Conservation (phyloP, 1,284 basidiomycete species). For the Tilletia caries region DNA sequence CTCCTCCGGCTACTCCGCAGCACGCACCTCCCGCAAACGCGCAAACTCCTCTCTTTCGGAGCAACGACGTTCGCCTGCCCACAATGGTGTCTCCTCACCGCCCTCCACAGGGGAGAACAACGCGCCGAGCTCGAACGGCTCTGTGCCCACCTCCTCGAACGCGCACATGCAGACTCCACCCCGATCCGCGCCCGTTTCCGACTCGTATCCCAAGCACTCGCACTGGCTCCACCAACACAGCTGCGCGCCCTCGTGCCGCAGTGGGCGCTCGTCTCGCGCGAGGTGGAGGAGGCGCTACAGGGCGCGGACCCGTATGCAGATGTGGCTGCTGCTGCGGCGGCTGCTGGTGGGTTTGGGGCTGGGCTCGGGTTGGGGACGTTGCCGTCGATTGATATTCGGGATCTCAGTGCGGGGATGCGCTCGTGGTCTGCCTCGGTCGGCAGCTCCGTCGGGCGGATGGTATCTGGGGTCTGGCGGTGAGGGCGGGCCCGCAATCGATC, state of each 20-base stretch:
- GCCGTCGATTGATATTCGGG: neutral
- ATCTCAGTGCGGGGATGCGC: neutral
- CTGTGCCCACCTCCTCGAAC: neutral
- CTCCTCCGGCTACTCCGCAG: neutral
- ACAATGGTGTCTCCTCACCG: constrained; percentile 1
- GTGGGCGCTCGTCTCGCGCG: neutral
- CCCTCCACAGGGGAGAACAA: neutral
- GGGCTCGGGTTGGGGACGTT: neutral
- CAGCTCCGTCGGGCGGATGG: neutral
- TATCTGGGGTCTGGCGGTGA: neutral
- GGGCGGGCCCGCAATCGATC: neutral
- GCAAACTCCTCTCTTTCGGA: neutral
- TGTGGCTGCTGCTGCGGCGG: neutral
- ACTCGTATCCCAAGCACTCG: neutral
- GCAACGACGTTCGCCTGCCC: neutral
- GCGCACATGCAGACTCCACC: neutral
- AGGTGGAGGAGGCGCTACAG: constrained; percentile 1
- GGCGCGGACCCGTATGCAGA: constrained; percentile 8
- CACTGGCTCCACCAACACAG: neutral
- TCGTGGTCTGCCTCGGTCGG: constrained; percentile 4
- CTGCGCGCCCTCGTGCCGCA: neutral
- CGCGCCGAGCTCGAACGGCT: neutral
- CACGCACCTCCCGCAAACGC: neutral
- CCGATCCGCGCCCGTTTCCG: neutral
- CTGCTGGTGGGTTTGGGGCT: neutral